Evolutionary conservation across 2,329 filamentous ascomycete genomes (phyloP), one percentile per base, ranked within the genome.

Genomic region (Trichophyton benhamiae): DNA sequence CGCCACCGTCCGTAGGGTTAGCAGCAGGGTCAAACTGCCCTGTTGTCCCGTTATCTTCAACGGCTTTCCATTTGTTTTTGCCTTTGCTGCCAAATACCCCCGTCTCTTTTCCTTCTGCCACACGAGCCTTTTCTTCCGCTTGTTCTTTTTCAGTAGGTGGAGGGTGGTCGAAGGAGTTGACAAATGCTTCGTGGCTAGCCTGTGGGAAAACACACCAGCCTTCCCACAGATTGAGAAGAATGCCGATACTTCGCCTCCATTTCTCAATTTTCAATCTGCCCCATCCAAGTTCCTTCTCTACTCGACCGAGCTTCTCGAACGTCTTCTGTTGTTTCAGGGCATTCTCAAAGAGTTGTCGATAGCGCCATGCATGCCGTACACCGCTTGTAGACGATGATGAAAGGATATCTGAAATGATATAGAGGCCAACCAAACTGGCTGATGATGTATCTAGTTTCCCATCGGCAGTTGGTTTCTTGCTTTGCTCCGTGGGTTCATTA

Each of bases 341-440:
- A 0, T 79, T 78, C 71, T 95, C 90, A 64, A 96, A 90, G 2
- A 92, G 80, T 66, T 88, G 85, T 22, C 91, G 81, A 69, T 91
- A 96, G 60, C 90, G 86, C 89, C 91, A 96, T 2, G 89, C 88
- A 71, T 91, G 88, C 1, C 88, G 85, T 25, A 92, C 85, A 1
- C 86, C 87, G 65, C 87, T 88, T 8, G 86, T 89, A 3, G 82
- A 80, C 0, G 87, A 89, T 0, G 88, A 88, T 0, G 88, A 88
- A 11, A 95, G 79, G 53, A 96, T 87, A 71, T 96, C 91, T 33
- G 81, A 85, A 58, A 89, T 81, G 59, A 94, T 79, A 70, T 95
- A 96, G 2, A 97, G 79, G 1, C 84, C 91, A 20, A 96, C 86
- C 1, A 96, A 79, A 67, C 87, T 89, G 0, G 89, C 84, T 1